Conservation (phyloP, 2,329 filamentous ascomycete species). For the Clarireedia sp. region DNA sequence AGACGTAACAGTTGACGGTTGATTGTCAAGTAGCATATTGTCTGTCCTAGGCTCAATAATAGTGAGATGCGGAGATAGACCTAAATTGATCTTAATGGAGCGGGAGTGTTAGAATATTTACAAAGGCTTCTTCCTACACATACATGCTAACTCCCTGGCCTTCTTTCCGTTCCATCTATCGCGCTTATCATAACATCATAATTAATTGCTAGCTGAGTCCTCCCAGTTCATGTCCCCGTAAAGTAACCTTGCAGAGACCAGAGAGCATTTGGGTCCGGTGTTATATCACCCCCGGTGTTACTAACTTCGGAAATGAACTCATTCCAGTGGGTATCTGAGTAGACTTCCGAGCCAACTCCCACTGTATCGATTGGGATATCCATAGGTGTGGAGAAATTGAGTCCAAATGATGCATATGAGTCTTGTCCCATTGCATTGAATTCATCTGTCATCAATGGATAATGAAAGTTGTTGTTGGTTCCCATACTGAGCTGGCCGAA, state of each 20-base stretch:
- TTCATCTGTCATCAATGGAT: not conserved
- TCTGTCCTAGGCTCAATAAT: not conserved
- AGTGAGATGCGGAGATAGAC: not conserved
- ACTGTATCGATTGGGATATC: not conserved
- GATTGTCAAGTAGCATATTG: not conserved
- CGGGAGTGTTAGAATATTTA: not conserved
- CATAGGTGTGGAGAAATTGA: slow-evolving; percentile 3
- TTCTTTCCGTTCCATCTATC: not conserved
- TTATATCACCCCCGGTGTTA: not conserved
- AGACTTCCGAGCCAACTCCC: not conserved
- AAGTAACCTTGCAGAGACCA: slow-evolving; percentile 2
- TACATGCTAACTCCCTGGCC: not conserved
- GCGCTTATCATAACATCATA: not conserved
- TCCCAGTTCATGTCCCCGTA: not conserved
- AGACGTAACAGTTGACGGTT: too few relatives aligned
- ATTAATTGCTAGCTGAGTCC: not conserved
- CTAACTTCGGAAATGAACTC: slow-evolving; percentile 4
- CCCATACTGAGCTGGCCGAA: not conserved
- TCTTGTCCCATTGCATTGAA: not conserved
- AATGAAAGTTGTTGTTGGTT: not conserved
- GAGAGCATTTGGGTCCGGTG: not conserved
- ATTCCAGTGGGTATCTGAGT: slow-evolving; percentile 7
- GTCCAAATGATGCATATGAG: not conserved
- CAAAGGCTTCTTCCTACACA: not conserved
- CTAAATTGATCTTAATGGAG: not conserved